Evolutionary conservation across 345 rosid species (phyloP).

Genomic region (Dovyalis caffra): DNA sequence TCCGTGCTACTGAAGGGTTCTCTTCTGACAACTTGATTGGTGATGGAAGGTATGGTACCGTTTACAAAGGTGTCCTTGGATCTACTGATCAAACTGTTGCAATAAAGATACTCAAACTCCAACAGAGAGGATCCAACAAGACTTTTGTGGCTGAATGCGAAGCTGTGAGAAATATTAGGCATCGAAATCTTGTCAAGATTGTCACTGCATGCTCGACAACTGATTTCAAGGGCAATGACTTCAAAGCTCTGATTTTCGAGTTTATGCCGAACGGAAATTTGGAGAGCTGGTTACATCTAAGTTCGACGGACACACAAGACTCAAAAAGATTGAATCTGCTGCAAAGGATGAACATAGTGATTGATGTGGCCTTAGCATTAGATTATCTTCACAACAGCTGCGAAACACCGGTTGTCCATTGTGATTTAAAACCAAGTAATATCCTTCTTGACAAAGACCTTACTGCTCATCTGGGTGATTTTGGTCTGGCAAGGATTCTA

Average conservation of each 20-base stretch:
- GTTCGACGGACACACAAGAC: not conserved
- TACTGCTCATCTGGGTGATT: not conserved
- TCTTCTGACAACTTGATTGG: too few species aligned
- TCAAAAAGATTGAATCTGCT: not conserved
- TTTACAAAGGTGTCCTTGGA: too few species aligned
- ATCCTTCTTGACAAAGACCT: not conserved
- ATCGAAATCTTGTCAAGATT: slow-evolving; percentile 7
- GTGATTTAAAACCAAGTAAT: not conserved
- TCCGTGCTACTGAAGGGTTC: too few species aligned
- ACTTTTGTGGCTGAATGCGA: slow-evolving; percentile 6
- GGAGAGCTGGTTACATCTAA: not conserved
- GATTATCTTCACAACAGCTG: not conserved
- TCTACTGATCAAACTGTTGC: not conserved
- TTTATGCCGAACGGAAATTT: slow-evolving; percentile 13
- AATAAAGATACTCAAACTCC: slow-evolving; percentile 5
- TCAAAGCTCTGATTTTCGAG: slow-evolving; percentile 8
- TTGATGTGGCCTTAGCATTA: not conserved
- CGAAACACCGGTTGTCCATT: not conserved
- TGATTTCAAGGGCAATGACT: slow-evolving; percentile 3
- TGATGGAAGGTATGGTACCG: too few species aligned
- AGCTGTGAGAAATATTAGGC: slow-evolving; percentile 3
- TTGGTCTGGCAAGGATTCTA: not conserved
- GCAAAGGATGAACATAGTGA: not conserved
- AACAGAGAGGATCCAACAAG: not conserved
- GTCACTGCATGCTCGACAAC: not conserved